Percentiles rank a stretch among this genome's conserved stretches.
Conservation (phyloP, 805 yeast genomes). For the Candida patagonica region DNA sequence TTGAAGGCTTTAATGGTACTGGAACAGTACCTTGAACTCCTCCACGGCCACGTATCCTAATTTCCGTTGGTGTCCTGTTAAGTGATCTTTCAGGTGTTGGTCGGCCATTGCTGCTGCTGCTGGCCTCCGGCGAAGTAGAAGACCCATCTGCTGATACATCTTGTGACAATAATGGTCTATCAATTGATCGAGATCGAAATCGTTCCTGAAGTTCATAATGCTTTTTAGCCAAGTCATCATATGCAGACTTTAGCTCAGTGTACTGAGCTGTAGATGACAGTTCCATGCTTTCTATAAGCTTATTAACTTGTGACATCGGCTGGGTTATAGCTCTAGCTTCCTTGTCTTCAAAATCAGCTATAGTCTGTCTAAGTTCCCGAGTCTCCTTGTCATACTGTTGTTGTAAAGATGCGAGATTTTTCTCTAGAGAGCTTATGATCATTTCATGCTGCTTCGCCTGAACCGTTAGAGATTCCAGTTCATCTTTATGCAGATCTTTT, state of each 20-base stretch:
- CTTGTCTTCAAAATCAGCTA: constrained; percentile 13
- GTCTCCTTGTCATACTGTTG: constrained; percentile 9
- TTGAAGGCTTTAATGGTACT: too few species aligned
- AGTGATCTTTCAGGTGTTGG: too few species aligned
- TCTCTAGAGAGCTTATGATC: constrained; percentile 8
- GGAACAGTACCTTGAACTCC: constrained; percentile 14
- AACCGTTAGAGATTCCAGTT: too few species aligned
- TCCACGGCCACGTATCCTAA: constrained; percentile 14
- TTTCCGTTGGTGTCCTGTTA: too few species aligned
- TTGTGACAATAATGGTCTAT: too few species aligned
- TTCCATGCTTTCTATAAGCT: constrained; percentile 14
- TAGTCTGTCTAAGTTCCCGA: constrained; percentile 10
- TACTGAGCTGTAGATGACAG: constrained; percentile 14
- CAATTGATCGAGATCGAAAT: too few species aligned
- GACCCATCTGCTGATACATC: too few species aligned
- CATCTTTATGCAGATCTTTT: too few species aligned
- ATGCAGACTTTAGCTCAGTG: constrained; percentile 18
- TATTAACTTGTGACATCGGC: constrained; percentile 8
- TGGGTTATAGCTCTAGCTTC: constrained; percentile 3
- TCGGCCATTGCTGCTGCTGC: too few species aligned
- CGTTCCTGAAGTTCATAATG: too few species aligned
- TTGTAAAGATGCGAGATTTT: constrained; percentile 11
- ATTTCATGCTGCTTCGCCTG: constrained; percentile 6
- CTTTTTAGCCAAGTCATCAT: constrained; percentile 22
- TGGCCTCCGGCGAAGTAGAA: too few species aligned